phyloP scores from a whole-genome alignment of 441 rosid genomes.

The Geranium incanum region DNA sequence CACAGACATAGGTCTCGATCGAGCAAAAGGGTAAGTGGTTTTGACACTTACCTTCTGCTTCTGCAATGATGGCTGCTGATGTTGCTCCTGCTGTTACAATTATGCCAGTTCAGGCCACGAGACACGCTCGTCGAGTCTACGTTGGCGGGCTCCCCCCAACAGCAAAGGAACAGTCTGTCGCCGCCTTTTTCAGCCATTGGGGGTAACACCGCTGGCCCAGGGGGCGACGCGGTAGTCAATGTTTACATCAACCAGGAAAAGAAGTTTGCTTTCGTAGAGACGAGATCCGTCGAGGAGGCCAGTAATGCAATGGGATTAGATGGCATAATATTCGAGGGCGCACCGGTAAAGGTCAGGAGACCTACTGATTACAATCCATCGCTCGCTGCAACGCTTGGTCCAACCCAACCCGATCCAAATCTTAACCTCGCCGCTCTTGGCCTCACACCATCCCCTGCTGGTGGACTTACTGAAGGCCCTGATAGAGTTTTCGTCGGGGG shows the following conservation, averaged over 20 bases:
- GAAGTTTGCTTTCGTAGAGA: constrained; percentile 48
- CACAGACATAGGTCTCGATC: constrained; percentile 16
- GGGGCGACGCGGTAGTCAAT: constrained; percentile 40
- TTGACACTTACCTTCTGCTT: constrained; percentile 23
- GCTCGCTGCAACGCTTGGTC: constrained; percentile 33
- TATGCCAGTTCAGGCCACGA: constrained; percentile 26
- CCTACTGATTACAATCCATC: constrained; percentile 33
- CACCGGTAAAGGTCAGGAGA: constrained; percentile 30
- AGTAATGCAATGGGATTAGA: constrained; percentile 46
- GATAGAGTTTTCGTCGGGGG: constrained; percentile 34
- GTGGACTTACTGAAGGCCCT: constrained; percentile 31
- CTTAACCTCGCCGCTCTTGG: constrained; percentile 33
- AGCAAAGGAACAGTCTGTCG: constrained; percentile 32
- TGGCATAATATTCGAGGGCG: constrained; percentile 41
- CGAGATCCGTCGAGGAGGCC: constrained; percentile 46
- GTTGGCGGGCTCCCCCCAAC: constrained; percentile 35
- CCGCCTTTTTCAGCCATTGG: constrained; percentile 31
- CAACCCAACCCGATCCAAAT: constrained; percentile 28
- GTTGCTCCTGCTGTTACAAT: too few species aligned
- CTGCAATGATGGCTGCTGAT: constrained; percentile 13
- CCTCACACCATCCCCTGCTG: constrained; percentile 18
- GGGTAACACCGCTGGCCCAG: constrained; percentile 30
- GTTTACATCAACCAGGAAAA: constrained; percentile 46
- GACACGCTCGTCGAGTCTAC: constrained; percentile 32
- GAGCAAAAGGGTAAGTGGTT: constrained; percentile 28